Base-by-base conservation (phyloP, 2,329 filamentous ascomycete species). In the Chalaropsis ovoidea region DNA sequence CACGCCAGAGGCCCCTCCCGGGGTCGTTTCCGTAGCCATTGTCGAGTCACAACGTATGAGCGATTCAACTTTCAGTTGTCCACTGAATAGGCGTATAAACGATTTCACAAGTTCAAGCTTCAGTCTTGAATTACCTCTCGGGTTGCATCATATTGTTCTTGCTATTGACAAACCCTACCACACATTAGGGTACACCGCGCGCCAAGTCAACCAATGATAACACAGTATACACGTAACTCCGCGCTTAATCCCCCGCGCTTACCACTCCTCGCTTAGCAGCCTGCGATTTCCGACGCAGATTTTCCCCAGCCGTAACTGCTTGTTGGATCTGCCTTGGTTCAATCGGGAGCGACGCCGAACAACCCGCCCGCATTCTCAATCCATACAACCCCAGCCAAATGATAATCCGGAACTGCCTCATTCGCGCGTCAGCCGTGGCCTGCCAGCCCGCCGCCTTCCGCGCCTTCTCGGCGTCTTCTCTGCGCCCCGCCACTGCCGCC, bases 371-470 rank as follows among this genome's bases (percentile, higher is more conserved):
- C 27, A 27, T 41, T 31, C 58, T 41, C 58, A 39, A 27, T 35
- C 24, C 24, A 45, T 39, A 39, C 22, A 62, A 62, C 47, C 19
- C 47, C 27, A 52, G 49, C 54, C 35, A 45, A 56, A 71, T 71
- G 70, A 71, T 71, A 64, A 69, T 69, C 67, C 69, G 68, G 65
- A 71, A 68, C 61, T 49, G 27, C 13, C 35, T 68, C 19, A 3
- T 45, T 22, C 64, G 61, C 35, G 49, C 58, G 4, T 24, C 45
- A 13, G 47, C 27, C 13, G 62, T 22, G 31, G 52, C 61, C 19
- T 61, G 67, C 61, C 64, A 65, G 41, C 64, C 64, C 31, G 45
- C 31, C 24, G 27, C 42, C n/a, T 56, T 52, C 42, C 64, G 67
- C 61, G 43, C 67, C 45, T 64, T 68, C 56, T 58, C 64, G 39